Evolutionary conservation across 2,329 filamentous ascomycete genomes (phyloP).

Genomic region (Simplicillium sp.): DNA sequence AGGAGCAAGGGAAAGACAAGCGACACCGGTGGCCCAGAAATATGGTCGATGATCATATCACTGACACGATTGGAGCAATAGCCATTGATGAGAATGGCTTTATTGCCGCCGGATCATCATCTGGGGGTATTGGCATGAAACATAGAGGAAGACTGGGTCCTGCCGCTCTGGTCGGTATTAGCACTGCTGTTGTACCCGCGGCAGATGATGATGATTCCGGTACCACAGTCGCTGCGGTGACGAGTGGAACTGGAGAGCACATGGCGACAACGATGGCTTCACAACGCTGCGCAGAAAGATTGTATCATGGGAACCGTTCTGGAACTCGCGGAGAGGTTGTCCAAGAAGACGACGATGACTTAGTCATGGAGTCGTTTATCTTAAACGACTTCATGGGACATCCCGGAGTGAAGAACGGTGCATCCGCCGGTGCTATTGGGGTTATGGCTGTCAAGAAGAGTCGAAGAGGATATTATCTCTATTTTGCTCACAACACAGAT

Average conservation of each 20-base stretch:
- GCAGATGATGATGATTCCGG: slow-evolving; percentile 60
- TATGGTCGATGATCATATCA: slow-evolving; percentile 50
- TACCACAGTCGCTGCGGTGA: slow-evolving; percentile 71
- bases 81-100: slow-evolving; percentile 78
- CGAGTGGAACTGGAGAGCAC: slow-evolving; percentile 92
- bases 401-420: slow-evolving; percentile 70
- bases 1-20: too few relatives aligned
- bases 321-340: slow-evolving; percentile 51
- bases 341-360: slow-evolving; percentile 66
- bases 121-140: slow-evolving; percentile 98
- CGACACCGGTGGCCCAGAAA: too few relatives aligned
- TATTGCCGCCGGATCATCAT: slow-evolving; percentile 92
- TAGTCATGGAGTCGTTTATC: slow-evolving; percentile 66
- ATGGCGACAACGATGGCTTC: slow-evolving; percentile 95
- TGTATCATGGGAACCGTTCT: slow-evolving; percentile 63
- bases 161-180: slow-evolving; percentile 84
- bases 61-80: slow-evolving; percentile 93
- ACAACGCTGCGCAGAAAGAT: slow-evolving; percentile 71
- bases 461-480: slow-evolving; percentile 65
- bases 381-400: slow-evolving; percentile 88
- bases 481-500: slow-evolving; percentile 96
- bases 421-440: slow-evolving; percentile 80
- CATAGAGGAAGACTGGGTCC: slow-evolving; percentile 85
- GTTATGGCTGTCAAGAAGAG: slow-evolving; percentile 85
- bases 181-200: slow-evolving; percentile 77